These are phyloP conservation scores for Xylaria scruposa DNA, from an alignment of 495 filamentous ascomycete genomes.

Conservation along the genomic window DNA sequence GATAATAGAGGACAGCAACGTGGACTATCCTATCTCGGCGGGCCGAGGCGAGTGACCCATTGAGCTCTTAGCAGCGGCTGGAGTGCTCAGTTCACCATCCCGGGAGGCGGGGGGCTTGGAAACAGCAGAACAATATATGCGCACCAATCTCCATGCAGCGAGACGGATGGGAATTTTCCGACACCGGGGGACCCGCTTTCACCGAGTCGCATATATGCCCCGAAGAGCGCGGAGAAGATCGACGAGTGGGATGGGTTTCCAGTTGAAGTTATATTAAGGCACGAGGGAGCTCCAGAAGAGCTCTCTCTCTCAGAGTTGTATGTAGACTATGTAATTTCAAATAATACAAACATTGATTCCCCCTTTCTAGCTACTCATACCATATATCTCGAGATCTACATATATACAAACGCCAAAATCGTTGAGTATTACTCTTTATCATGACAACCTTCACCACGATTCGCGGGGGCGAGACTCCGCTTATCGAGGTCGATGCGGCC, in stretches of 20 bases:
- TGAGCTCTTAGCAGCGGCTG: neutral
- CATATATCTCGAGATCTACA: neutral
- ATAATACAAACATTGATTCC: neutral
- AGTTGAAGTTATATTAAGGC: neutral
- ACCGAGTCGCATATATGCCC: conserved; percentile 27
- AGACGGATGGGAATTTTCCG: conserved; percentile 36
- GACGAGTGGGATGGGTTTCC: neutral
- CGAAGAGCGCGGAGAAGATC: conserved; percentile 23
- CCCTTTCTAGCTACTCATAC: neutral
- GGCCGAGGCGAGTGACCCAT: neutral
- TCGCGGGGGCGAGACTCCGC: conserved; percentile 59
- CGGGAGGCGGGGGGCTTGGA: neutral
- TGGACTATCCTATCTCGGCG: neutral
- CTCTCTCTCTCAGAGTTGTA: neutral
- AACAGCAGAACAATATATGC: conserved; percentile 29
- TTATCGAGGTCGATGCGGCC: conserved; percentile 65
- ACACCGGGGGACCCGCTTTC: conserved; percentile 27
- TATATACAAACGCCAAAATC: neutral
- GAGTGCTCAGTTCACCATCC: neutral
- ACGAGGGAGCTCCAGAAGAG: neutral
- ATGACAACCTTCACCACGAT: conserved; percentile 78
- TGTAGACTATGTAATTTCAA: neutral
- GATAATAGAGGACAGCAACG: neutral
- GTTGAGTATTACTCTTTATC: conserved; percentile 21
- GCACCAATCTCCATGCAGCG: conserved; percentile 35